A percentile compares a stretch with the other conserved stretches of the same genome.
Conservation (phyloP, 1,284 basidiomycete species). For the Termitomyces sp. region DNA sequence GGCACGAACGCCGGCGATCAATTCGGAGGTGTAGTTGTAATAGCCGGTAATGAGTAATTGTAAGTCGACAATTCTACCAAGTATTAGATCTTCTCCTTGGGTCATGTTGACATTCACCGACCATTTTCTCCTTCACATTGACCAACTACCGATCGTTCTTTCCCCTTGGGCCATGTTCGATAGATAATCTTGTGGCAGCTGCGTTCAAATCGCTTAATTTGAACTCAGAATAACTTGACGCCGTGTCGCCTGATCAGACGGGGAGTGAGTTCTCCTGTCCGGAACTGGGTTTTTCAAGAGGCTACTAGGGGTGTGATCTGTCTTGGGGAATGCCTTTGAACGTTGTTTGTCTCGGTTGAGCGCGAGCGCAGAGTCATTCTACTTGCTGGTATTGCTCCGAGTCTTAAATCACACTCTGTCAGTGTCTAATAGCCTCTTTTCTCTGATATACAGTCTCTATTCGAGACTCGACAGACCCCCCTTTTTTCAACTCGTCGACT, state of each 20-base stretch:
- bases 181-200: neutral
- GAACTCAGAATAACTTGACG: too few species aligned
- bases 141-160: neutral
- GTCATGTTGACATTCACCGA: neutral
- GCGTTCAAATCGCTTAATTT: too few species aligned
- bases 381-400: neutral
- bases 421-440: neutral
- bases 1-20: neutral
- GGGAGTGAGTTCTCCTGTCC: too few species aligned
- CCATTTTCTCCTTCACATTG: too few species aligned
- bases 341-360: too few species aligned
- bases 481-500: neutral
- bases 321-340: too few species aligned
- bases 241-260: too few species aligned
- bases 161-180: neutral
- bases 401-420: too few species aligned
- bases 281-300: neutral
- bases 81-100: neutral
- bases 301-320: neutral
- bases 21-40: too few species aligned
- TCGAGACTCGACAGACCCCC: too few species aligned
- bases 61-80: too few species aligned
- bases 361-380: neutral
- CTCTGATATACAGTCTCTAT: neutral
- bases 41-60: neutral